Base-by-base conservation (phyloP, 257 asterid genomes). In the Lithospermum erythrorhizon region DNA sequence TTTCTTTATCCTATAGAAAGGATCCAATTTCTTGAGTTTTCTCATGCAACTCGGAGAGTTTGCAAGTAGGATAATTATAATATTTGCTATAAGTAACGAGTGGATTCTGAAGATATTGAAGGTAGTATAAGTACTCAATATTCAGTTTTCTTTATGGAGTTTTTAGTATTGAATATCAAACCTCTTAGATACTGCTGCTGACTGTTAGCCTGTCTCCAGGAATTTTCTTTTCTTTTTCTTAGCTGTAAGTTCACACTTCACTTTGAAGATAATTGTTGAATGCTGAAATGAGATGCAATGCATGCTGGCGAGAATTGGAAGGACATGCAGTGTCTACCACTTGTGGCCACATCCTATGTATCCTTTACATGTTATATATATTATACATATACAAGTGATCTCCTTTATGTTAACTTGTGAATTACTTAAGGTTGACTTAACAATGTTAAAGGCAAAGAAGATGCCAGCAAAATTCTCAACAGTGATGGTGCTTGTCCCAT, bases 271-370 rank as follows among this genome's bases (percentile, higher is more conserved):
- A 37, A 61, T 32, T 55, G 52, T 61, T 63, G 66, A 70, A 68
- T 63, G 70, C 62, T 70, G 72, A 79, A 75, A 89, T 89, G 96
- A 89, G 95, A 77, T 89, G 96, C 84, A 89, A 89, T 55, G 88
- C 90, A 20, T 90, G 98, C 83, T 90, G 98, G 98, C 76, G 94
- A 24, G 98, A 90, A 66, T 63, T 90, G 83, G 98, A 90, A 77
- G 91, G 96, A 67, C 86, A 86, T 70, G 98, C 95, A 57, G 61
- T 87, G 60, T 58, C 96, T 75, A 90, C 95, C 68, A 86, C 95
- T 18, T 90, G 98, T 76, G 95, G 96, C 72, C 98, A 87, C 83
- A 77, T 90, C 62, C 67, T 89, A 57, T 90, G 98, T 90, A 90
- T 83, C 87, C 96, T 55, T n/a, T 62, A 69, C 57, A 70, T 58